Conservation (phyloP, 768 basidiomycete genomes). For the Podaxis carcinomalis region DNA sequence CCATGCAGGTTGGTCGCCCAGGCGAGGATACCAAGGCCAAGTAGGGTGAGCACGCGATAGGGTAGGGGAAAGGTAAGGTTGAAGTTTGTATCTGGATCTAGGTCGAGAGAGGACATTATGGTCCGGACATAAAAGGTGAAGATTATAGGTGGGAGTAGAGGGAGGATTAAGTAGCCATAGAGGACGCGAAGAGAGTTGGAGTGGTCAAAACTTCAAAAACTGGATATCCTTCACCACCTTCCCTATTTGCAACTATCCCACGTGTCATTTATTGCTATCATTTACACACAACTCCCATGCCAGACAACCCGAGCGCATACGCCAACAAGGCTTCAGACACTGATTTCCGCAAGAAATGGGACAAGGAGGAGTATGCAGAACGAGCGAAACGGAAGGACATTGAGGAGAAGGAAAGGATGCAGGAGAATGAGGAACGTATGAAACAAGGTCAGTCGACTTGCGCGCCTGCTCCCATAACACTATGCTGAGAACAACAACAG, state of each 20-base stretch:
- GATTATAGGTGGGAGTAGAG: not conserved
- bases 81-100: conserved; percentile 38
- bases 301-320: conserved; percentile 37
- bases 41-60: conserved; percentile 81
- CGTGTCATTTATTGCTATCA: not conserved
- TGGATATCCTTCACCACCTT: not conserved
- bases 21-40: conserved; percentile 75
- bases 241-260: conserved; percentile 2
- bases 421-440: conserved; percentile 79
- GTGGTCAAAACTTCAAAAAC: not conserved
- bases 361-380: conserved; percentile 88
- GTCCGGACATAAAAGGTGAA: not conserved
- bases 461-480: not conserved
- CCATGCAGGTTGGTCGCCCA: conserved; percentile 95
- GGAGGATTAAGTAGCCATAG: conserved; percentile 6
- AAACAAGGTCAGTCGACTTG: conserved; percentile 60
- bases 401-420: conserved; percentile 78
- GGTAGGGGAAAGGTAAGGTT: conserved; percentile 78
- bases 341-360: conserved; percentile 88
- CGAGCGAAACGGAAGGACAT: conserved; percentile 77
- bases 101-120: conserved; percentile 14
- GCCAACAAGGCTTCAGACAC: conserved; percentile 54
- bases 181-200: not conserved
- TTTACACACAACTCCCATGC: conserved; percentile 22
- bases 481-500: conserved; percentile 32